phyloP scores from a whole-genome alignment of 495 filamentous ascomycete genomes.

The Podospora anserina region DNA sequence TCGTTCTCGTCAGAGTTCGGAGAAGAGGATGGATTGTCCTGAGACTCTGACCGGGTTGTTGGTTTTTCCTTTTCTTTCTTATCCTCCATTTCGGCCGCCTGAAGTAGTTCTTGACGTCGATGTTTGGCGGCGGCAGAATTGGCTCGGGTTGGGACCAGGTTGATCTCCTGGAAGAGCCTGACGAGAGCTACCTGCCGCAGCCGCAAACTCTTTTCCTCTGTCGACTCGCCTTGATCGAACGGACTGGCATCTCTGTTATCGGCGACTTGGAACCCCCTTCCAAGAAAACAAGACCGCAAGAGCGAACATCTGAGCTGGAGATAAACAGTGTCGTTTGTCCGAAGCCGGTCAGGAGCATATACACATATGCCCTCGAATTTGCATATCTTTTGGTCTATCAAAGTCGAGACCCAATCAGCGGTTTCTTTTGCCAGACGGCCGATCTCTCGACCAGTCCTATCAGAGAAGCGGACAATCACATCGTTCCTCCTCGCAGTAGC shows the following conservation, averaged over 20 bases:
- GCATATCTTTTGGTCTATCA: conserved; percentile 90
- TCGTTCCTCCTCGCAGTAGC: conserved; percentile 62
- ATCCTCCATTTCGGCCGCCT: conserved; percentile 82
- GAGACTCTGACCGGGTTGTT: conserved; percentile 19
- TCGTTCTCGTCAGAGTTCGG: conserved; percentile 63
- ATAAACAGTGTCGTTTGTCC: conserved; percentile 90
- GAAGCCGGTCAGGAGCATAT: conserved; percentile 78
- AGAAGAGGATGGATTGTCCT: conserved; percentile 48
- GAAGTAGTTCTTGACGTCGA: conserved; percentile 75
- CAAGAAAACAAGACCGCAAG: conserved; percentile 68
- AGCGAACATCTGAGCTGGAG: conserved; percentile 80
- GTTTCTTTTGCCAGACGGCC: conserved; percentile 86
- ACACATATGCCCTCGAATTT: conserved; percentile 84
- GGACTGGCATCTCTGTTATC: conserved; percentile 65
- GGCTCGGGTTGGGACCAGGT: conserved; percentile 66
- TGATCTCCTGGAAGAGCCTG: conserved; percentile 84
- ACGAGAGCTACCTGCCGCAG: conserved; percentile 83
- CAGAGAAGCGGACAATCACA: conserved; percentile 92
- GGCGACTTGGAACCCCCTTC: conserved; percentile 52
- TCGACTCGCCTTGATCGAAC: conserved; percentile 73
- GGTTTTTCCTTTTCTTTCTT: conserved; percentile 60
- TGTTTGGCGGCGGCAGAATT: conserved; percentile 76
- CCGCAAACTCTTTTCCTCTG: conserved; percentile 80
- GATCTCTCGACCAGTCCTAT: conserved; percentile 72
- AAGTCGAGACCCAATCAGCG: conserved; percentile 88